A percentile compares a stretch with the other conserved stretches of the same genome.
Conservation (phyloP, 2,329 filamentous ascomycete species). For the Hymenoscyphus fructigenus region DNA sequence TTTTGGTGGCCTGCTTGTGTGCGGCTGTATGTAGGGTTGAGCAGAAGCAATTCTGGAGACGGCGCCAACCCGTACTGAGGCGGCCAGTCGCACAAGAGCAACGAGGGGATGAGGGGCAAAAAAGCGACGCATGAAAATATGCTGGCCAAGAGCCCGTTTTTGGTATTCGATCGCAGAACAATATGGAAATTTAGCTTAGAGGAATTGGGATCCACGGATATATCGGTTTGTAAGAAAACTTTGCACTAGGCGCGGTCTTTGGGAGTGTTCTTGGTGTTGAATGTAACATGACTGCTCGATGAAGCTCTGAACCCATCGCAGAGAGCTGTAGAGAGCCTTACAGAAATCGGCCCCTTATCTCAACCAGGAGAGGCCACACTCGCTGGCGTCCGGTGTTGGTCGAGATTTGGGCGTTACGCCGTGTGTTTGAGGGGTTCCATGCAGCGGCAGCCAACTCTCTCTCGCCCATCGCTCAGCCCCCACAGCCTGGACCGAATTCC, state of each 20-base stretch:
- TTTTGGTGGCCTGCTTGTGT: neutral
- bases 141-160: neutral
- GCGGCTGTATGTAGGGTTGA: neutral
- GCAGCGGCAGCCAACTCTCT: neutral
- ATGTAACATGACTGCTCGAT: too few relatives aligned
- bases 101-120: conserved; percentile 1
- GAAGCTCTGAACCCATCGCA: neutral
- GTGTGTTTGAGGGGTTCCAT: neutral
- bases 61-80: neutral
- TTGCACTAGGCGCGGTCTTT: neutral
- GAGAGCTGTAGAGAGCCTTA: too few relatives aligned
- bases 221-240: neutral
- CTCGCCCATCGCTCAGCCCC: neutral
- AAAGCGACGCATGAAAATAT: neutral
- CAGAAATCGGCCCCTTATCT: too few relatives aligned
- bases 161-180: neutral
- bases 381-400: neutral
- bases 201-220: neutral
- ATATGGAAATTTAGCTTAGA: neutral
- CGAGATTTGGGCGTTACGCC: neutral
- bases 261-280: neutral
- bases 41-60: neutral
- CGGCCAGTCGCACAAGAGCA: neutral
- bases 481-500: neutral
- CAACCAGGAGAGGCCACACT: too few relatives aligned